Evolutionary conservation across 1,284 basidiomycete species (phyloP), one percentile per base, ranked within the genome.

Genomic region (Ustilago nuda): DNA sequence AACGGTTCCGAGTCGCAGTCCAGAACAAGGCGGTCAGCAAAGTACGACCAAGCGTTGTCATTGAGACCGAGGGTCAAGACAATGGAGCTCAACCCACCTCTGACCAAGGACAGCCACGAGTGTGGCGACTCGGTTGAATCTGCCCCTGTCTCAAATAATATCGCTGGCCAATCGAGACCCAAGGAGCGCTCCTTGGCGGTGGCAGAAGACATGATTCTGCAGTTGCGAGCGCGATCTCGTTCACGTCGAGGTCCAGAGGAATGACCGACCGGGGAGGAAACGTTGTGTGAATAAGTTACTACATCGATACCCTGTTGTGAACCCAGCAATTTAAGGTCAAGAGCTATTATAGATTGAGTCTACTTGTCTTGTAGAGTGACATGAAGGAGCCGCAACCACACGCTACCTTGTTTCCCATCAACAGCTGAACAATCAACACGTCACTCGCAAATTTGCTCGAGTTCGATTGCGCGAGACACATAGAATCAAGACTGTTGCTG

Each of bases 201-300:
- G 13, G 67, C 67, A 1, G 61, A 69, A 37, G 67, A 69, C 15
- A 64, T 69, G 67, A 69, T 69, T 19, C 19, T 33, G 23, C 56
- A 56, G 53, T 54, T 69, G 9, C 59, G 67, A 17, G 53, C 56
- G 17, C 35, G 51, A 0, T 53, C 56, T 1, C 30, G 19, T 6
- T 39, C 67, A 5, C 50, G 45, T 27, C 66, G 58, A 32, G 50
- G 54, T n/a, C 19, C 43, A 45, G 7, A 45, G 15, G 7, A 8
- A 7, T 19, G n/a, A 11, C 17, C 43, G 43, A 19, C 43, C 43
- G 3, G n/a, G n/a, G n/a, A n/a, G 8, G 43, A 45, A 45, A 7
- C 7, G 19, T 45, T 3, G 15, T 6, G 43, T 11, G 43, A 8
- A 27, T 27, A 27, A 27, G 23, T 27, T 27, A 27, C 23, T 27